Percentiles rank a stretch among this genome's conserved stretches.
These are phyloP conservation scores for Lactarius sp. DNA, from an alignment of 768 basidiomycete genomes.

Conservation along the genomic window DNA sequence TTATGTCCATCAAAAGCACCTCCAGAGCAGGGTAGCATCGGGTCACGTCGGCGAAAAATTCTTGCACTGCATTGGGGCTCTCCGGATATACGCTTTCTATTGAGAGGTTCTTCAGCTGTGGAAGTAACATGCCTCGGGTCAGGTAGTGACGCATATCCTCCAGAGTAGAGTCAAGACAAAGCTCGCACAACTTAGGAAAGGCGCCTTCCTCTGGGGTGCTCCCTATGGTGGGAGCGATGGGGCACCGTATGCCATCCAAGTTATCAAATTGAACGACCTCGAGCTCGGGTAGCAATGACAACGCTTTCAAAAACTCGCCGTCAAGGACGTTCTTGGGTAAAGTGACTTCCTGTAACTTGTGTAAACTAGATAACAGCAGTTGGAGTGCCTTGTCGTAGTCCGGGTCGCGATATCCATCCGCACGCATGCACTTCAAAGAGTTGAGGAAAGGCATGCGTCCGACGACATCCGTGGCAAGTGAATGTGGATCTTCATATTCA, in stretches of 20 bases:
- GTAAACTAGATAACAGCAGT: conserved; percentile 13
- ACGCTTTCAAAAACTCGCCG: conserved; percentile 1
- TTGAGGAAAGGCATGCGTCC: conserved; percentile 24
- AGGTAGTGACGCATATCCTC: conserved; percentile 22
- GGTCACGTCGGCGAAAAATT: conserved; percentile 17
- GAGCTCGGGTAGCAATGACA: conserved; percentile 21
- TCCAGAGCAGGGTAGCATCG: conserved; percentile 20
- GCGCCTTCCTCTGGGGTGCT: conserved; percentile 13
- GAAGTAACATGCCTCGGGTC: conserved; percentile 17
- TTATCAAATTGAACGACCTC: conserved; percentile 19
- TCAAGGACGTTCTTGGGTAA: conserved; percentile 17
- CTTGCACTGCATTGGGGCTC: conserved; percentile 4
- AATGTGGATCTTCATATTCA: not conserved
- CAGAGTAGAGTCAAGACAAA: conserved; percentile 22
- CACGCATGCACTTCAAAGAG: conserved; percentile 4
- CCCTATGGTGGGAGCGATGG: not conserved
- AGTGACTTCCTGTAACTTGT: conserved; percentile 9
- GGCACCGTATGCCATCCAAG: not conserved
- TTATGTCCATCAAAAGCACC: conserved; percentile 16
- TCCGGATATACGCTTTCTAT: conserved; percentile 17
- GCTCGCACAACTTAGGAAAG: conserved; percentile 21
- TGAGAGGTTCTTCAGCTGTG: conserved; percentile 14
- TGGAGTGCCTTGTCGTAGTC: not conserved
- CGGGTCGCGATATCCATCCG: not conserved
- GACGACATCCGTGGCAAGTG: conserved; percentile 7